These are phyloP conservation scores for Sodiomyces alkalinus DNA, from an alignment of 2,329 filamentous ascomycete species.

Conservation along the genomic window DNA sequence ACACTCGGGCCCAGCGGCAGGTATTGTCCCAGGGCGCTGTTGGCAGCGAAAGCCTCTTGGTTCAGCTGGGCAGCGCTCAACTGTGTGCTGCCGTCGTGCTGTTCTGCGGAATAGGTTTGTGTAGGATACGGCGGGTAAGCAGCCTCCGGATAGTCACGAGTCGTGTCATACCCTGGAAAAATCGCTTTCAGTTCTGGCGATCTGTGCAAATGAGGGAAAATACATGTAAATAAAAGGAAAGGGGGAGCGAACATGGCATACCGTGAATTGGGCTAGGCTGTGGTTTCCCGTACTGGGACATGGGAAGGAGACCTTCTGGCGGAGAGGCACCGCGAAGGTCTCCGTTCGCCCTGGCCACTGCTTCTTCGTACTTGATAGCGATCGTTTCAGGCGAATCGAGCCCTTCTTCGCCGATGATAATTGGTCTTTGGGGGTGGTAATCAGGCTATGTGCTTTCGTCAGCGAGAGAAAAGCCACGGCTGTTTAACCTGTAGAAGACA, in stretches of 20 bases:
- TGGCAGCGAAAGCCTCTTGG: slow-evolving; percentile 41
- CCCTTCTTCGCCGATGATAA: slow-evolving; percentile 39
- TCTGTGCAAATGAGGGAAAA: slow-evolving; percentile 8
- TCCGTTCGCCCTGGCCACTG: slow-evolving; percentile 34
- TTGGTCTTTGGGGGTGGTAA: slow-evolving; percentile 37
- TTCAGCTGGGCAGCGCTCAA: slow-evolving; percentile 33
- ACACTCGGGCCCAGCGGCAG: slow-evolving; percentile 46
- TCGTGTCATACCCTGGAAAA: slow-evolving; percentile 39
- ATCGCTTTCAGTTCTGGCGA: neutral
- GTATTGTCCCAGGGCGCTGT: slow-evolving; percentile 51
- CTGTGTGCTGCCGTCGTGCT: slow-evolving; percentile 24
- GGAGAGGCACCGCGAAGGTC: slow-evolving; percentile 41
- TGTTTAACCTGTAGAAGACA: too few species aligned
- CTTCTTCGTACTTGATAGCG: slow-evolving; percentile 41
- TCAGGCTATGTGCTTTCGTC: slow-evolving; percentile 33
- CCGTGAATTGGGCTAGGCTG: slow-evolving; percentile 67
- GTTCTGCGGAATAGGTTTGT: slow-evolving; percentile 30
- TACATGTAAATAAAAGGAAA: neutral
- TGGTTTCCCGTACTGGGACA: slow-evolving; percentile 66
- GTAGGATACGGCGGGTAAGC: slow-evolving; percentile 35
- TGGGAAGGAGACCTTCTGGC: slow-evolving; percentile 44
- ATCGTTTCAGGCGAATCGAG: slow-evolving; percentile 43
- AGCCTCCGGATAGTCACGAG: slow-evolving; percentile 44
- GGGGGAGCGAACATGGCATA: slow-evolving; percentile 31
- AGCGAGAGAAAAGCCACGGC: too few species aligned